Conservation (phyloP, 1,284 basidiomycete genomes). For the Leccinum angustisporum region DNA sequence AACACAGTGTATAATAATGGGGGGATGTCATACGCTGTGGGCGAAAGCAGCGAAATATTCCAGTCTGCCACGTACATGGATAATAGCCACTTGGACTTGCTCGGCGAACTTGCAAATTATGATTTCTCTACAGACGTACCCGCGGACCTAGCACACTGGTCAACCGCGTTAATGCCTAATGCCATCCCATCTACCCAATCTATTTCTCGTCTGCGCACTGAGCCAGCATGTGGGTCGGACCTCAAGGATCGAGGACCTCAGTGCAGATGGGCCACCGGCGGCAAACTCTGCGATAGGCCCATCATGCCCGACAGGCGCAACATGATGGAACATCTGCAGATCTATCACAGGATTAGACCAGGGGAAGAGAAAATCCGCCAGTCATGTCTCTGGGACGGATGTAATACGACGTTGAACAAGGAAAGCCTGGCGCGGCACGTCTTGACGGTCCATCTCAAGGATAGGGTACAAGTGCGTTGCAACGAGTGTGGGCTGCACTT, state of each 20-base stretch:
- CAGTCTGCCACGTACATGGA: constrained; percentile 1
- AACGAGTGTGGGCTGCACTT: constrained; percentile 12
- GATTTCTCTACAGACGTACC: not conserved
- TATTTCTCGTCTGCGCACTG: not conserved
- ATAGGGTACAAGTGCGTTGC: constrained; percentile 9
- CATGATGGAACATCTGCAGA: constrained; percentile 20
- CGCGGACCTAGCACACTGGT: not conserved
- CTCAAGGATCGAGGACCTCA: not conserved
- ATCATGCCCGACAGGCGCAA: constrained; percentile 18
- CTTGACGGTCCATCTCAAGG: constrained; percentile 21
- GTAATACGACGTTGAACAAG: constrained; percentile 19
- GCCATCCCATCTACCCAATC: not conserved
- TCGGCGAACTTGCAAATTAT: not conserved
- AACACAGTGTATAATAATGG: not conserved
- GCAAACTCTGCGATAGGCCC: not conserved
- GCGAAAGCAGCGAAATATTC: not conserved
- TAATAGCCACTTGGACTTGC: not conserved
- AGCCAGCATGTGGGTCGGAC: not conserved
- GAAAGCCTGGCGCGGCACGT: constrained; percentile 29
- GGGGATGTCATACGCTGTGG: not conserved
- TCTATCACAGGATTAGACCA: constrained; percentile 9
- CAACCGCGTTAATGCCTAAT: not conserved
- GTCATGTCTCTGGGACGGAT: constrained; percentile 19
- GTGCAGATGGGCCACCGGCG: constrained; percentile 18
- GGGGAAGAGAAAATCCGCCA: constrained; percentile 24